Base-by-base conservation (phyloP, 768 basidiomycete genomes). In the Sistotremastrum suecicum region DNA sequence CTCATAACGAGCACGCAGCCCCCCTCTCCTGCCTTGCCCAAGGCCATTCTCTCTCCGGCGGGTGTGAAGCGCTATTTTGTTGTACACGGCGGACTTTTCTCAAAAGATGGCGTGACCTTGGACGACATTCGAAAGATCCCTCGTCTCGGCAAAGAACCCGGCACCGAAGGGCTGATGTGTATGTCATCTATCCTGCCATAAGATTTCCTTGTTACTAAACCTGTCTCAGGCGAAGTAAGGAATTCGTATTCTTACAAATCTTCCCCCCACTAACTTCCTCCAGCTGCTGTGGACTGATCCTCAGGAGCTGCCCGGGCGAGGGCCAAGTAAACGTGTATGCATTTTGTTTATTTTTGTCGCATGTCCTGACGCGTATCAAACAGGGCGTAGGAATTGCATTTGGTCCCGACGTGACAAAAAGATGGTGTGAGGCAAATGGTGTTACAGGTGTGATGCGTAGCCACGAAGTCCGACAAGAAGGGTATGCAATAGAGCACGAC, bases 221-320 rank as follows among this genome's bases (percentile, higher is more conserved):
- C 51, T 51, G 43, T 37, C 37, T 20, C 48, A 82, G 81, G 80
- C 59, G 80, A 83, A 74, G 80, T 83, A 67, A 53, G 60, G 48
- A 47, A 41, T 10, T 39, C 36, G 8, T 41, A 43, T 30, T 39
- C 34, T 47, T 43, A 33, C 28, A 35, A 39, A 41, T 41, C 46
- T 50, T 44, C 37, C 49, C 9, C 50, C 41, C 41, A 44, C 54
- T 36, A 39, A 37, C 40, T 50, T 31, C 12, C 37, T 54, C 12
- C 58, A 92, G 83, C 63, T 91, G 31, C 72, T 98, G 10, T 97
- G 94, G 92, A 94, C 91, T 3, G 94, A 98, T 63, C 94, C 95
- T 20, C 95, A 97, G 62, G 81, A 83, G 37, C 56, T 66, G 37
- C 78, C 78, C 7, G 95, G 95, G 29, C 79, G 95, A 30, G 94